Evolutionary conservation across 768 basidiomycete species (phyloP), one percentile per base, ranked within the genome.

Genomic region (Tricholoma hemisulphureum): DNA sequence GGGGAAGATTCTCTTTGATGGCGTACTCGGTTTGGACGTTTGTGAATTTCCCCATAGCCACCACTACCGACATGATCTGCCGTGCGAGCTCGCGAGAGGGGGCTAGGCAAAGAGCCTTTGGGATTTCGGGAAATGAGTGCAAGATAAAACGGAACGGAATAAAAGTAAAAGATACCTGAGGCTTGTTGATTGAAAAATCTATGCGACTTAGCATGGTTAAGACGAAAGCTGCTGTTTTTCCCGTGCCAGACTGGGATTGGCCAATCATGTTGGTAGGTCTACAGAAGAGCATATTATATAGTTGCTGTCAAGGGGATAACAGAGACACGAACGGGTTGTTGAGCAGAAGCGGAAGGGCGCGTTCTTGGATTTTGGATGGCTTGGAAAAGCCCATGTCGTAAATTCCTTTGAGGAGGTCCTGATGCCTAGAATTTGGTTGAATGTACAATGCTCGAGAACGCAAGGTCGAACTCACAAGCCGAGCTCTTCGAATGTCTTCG

Each of bases 251-350:
- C 68, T 99, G 97, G 52, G 95, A 98, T 76, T 99, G 97, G 16
- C 95, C 97, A 69, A 98, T 98, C 89, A 98, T 95, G 74, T 98
- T 98, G 53, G 87, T 89, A 10, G 96, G 90, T n/a, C 96, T 99
- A 68, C n/a, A 61, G 32, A 56, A 41, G 51, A 32, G 41, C 41
- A 34, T 11, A 16, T 23, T 23, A 7, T 7, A 20, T 35, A 11
- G 37, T 26, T 37, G 35, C 18, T n/a, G 55, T 51, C 28, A 29
- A 32, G 20, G 23, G 13, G 3, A 53, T 24, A 13, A 34, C 43
- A 4, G 2, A 13, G 13, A 23, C 11, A 77, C 89, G 65, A 65
- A 97, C 95, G 96, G 97, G 67, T 96, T 88, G 52, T 85, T 69
- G 8, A 99, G 85, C 29, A 98, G 82, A 23, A 99, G 80, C 1